A percentile compares a stretch with the other conserved stretches of the same genome.
phyloP scores from a whole-genome alignment of 768 basidiomycete species.

The Coprinellus aureogranulatus region DNA sequence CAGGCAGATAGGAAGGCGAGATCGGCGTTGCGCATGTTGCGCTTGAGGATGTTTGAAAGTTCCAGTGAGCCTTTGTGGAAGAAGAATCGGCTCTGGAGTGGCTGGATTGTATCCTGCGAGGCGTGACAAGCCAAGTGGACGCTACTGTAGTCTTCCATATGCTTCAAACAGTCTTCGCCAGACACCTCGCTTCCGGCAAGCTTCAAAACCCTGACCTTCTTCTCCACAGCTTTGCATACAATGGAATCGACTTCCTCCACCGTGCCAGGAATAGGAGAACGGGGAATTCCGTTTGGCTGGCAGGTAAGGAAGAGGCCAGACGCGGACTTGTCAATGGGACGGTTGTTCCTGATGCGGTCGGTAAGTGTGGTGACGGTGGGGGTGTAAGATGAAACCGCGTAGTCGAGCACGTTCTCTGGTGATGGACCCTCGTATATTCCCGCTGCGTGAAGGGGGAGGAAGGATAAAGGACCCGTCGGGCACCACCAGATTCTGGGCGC shows the following conservation, averaged over 20 bases:
- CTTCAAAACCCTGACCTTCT: background rate
- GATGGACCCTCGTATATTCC: background rate
- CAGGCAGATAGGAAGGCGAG: conserved; percentile 42
- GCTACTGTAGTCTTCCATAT: conserved; percentile 15
- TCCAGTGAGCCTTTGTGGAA: conserved; percentile 20
- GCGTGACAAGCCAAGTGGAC: conserved; percentile 36
- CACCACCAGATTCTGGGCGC: conserved; percentile 13
- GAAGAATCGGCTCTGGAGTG: conserved; percentile 21
- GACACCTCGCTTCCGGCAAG: background rate
- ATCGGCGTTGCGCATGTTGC: conserved; percentile 13
- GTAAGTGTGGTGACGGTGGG: background rate
- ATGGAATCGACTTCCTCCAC: conserved; percentile 7
- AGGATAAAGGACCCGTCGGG: conserved; percentile 8
- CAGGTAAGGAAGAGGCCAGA: background rate
- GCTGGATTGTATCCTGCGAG: conserved; percentile 21
- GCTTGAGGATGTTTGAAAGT: conserved; percentile 10
- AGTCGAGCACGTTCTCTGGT: background rate
- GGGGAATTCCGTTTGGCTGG: background rate
- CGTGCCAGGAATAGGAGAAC: conserved; percentile 10
- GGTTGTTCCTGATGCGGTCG: background rate
- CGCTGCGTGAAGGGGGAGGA: conserved; percentile 12
- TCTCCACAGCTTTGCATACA: background rate
- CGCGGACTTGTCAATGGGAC: background rate
- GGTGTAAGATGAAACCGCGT: background rate
- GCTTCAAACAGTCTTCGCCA: background rate